A percentile compares a stretch with the other conserved stretches of the same genome.
phyloP scores from a whole-genome alignment of 805 yeast species.

The Candida gorgasii region DNA sequence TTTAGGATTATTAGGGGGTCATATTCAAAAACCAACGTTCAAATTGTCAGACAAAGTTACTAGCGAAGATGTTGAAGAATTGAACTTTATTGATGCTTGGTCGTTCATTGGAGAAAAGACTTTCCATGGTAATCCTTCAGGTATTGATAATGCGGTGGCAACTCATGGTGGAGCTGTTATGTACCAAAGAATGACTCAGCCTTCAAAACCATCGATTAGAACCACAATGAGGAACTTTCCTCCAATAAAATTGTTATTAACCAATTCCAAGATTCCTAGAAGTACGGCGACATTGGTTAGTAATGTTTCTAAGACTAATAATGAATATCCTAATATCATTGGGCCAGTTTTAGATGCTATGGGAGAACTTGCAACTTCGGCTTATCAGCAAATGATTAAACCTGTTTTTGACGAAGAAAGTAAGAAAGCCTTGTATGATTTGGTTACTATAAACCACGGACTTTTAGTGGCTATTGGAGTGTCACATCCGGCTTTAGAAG shows the following conservation, averaged over 20 bases:
- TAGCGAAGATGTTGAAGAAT: conserved; percentile 39
- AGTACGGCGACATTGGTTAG: conserved; percentile 83
- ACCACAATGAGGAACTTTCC: conserved; percentile 75
- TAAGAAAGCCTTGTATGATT: conserved; percentile 47
- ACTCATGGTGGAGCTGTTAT: conserved; percentile 94
- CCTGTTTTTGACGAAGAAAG: conserved; percentile 49
- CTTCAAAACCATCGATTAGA: conserved; percentile 58
- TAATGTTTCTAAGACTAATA: conserved; percentile 60
- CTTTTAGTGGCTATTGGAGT: conserved; percentile 83
- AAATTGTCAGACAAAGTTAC: conserved; percentile 31
- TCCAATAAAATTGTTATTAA: conserved; percentile 67
- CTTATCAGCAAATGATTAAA: conserved; percentile 60
- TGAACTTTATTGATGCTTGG: conserved; percentile 77
- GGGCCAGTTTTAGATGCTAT: conserved; percentile 70
- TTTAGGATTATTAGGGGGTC: conserved; percentile 60
- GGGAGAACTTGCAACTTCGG: conserved; percentile 71
- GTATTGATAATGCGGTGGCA: conserved; percentile 95
- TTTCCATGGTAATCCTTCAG: conserved; percentile 95
- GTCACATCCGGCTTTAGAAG: conserved; percentile 88
- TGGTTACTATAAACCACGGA: conserved; percentile 85
- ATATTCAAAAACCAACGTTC: conserved; percentile 42
- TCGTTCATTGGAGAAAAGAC: conserved; percentile 92
- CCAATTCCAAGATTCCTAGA: conserved; percentile 86
- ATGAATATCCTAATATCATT: conserved; percentile 54
- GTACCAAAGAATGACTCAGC: conserved; percentile 66